Evolutionary conservation across 176 grass and related monocot species (phyloP).

Genomic region (Urochloa ruziziensis): DNA sequence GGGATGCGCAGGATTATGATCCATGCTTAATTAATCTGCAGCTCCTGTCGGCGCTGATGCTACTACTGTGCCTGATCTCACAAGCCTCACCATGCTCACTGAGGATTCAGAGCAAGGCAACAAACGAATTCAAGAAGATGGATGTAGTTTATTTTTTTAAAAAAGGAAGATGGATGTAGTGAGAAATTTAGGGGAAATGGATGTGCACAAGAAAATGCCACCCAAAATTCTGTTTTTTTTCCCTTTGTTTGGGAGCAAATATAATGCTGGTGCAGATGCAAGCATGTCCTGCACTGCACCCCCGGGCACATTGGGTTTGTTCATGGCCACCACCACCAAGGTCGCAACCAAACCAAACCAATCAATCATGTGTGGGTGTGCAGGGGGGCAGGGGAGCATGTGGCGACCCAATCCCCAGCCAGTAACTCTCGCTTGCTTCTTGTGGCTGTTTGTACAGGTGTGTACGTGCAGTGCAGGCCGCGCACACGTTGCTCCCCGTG

Average conservation of each 20-base stretch:
- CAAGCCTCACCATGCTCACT: neutral
- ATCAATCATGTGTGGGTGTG: conserved; percentile 40
- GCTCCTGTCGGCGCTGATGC: conserved; percentile 13
- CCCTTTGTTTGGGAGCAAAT: neutral
- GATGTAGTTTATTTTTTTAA: no score
- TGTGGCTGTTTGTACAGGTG: no score
- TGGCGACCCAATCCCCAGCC: conserved; percentile 1
- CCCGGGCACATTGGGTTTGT: neutral
- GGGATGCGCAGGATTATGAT: neutral
- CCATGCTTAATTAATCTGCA: conserved; percentile 32
- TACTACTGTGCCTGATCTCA: neutral
- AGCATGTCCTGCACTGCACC: neutral
- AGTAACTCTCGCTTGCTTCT: neutral
- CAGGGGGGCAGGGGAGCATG: conserved; percentile 54
- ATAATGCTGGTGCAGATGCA: neutral
- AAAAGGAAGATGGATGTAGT: no score
- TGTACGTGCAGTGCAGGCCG: neutral
- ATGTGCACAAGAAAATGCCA: neutral
- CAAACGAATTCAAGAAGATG: neutral
- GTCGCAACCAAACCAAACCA: neutral
- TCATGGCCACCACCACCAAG: no score
- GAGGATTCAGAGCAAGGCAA: neutral
- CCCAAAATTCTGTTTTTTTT: neutral
- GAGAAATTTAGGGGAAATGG: no score
- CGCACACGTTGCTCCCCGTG: no score